Conservation (phyloP, 2,329 filamentous ascomycete species). For the Alternaria dauci region DNA sequence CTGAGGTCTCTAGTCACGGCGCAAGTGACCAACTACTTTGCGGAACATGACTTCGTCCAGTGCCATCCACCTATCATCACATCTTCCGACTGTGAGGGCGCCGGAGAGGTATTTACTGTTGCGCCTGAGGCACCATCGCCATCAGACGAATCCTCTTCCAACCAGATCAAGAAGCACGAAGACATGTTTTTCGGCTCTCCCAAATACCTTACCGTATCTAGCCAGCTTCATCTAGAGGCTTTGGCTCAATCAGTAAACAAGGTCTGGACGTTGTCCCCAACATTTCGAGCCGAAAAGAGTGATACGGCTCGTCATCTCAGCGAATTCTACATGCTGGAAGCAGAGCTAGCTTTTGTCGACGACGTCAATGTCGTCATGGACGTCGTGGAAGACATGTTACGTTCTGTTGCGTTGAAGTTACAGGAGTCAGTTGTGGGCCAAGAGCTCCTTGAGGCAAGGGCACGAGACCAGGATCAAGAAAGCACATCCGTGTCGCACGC, state of each 20-base stretch:
- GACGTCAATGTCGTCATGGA: slow-evolving; percentile 76
- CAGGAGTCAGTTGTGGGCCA: slow-evolving; percentile 60
- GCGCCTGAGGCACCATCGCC: slow-evolving; percentile 39
- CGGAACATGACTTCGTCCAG: slow-evolving; percentile 74
- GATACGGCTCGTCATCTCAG: slow-evolving; percentile 93
- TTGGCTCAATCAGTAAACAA: slow-evolving; percentile 86
- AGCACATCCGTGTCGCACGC: slow-evolving; percentile 53
- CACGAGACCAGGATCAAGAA: slow-evolving; percentile 49
- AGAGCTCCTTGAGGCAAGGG: slow-evolving; percentile 63
- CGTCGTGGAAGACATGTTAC: slow-evolving; percentile 80
- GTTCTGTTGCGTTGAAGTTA: slow-evolving; percentile 61
- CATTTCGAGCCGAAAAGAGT: slow-evolving; percentile 84
- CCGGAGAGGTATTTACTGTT: slow-evolving; percentile 89
- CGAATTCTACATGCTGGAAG: slow-evolving; percentile 99
- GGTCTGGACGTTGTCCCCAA: slow-evolving; percentile 93
- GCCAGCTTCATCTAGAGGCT: slow-evolving; percentile 92
- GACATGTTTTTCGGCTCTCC: slow-evolving; percentile 78
- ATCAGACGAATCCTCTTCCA: slow-evolving; percentile 18
- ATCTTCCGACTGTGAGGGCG: slow-evolving; percentile 96
- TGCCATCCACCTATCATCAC: slow-evolving; percentile 94
- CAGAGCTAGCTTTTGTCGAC: slow-evolving; percentile 81
- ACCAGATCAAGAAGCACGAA: slow-evolving; percentile 37
- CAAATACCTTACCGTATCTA: slow-evolving; percentile 97
- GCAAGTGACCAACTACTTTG: slow-evolving; percentile 78
- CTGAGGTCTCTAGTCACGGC: slow-evolving; percentile 83